phyloP scores from a whole-genome alignment of 2,329 filamentous ascomycete species.

The Pezicula neosporulosa region DNA sequence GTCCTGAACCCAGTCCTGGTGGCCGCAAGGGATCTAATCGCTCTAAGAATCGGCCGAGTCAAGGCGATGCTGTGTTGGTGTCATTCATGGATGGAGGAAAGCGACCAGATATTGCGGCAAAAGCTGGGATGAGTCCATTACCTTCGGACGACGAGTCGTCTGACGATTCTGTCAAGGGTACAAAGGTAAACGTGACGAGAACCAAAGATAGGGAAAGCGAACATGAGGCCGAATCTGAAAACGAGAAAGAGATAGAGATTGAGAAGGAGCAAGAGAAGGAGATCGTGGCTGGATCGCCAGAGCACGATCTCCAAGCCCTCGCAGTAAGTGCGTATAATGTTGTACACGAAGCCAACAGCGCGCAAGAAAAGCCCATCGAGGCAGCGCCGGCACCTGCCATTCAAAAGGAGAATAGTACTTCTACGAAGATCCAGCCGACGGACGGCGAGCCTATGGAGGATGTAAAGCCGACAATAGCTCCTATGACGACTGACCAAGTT shows the following conservation, averaged over 20 bases:
- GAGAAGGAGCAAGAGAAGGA: not conserved
- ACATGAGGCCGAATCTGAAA: conserved; percentile 17
- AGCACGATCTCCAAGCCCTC: conserved; percentile 2
- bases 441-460: conserved; percentile 14
- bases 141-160: conserved; percentile 41
- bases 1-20: conserved; percentile 34
- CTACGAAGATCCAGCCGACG: not conserved
- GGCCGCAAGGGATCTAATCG: conserved; percentile 16
- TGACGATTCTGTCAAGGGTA: conserved; percentile 24
- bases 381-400: not conserved
- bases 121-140: conserved; percentile 51
- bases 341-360: conserved; percentile 1
- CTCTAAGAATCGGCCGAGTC: conserved; percentile 34
- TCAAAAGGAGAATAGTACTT: not conserved
- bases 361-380: not conserved
- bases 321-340: conserved; percentile 7
- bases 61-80: conserved; percentile 67
- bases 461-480: conserved; percentile 15
- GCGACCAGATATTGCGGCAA: conserved; percentile 59
- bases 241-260: conserved; percentile 27
- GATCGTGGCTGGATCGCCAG: not conserved
- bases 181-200: conserved; percentile 17
- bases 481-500: conserved; percentile 11
- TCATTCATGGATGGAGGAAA: conserved; percentile 59
- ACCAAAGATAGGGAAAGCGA: conserved; percentile 24